phyloP scores from a whole-genome alignment of 805 yeast species.

The Zygosaccharomyces bailii region DNA sequence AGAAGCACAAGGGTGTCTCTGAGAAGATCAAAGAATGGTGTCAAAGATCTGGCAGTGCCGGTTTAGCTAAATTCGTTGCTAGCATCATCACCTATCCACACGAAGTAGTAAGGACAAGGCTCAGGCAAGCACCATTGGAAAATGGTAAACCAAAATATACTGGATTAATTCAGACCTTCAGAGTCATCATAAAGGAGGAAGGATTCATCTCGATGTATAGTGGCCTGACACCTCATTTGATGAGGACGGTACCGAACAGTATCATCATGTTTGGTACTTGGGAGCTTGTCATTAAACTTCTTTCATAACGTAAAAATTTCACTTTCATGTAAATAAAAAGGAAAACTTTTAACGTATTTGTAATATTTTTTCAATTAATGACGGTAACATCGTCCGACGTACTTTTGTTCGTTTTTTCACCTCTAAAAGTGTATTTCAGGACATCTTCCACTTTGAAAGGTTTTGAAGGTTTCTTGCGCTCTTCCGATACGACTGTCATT shows the following conservation, averaged over 20 bases:
- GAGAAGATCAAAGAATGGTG: slow-evolving; percentile 84
- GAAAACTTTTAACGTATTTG: background rate
- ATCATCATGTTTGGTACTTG: slow-evolving; percentile 99
- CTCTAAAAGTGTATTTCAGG: slow-evolving; percentile 46
- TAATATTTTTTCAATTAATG: slow-evolving; percentile 5
- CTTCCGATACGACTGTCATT: slow-evolving; percentile 16
- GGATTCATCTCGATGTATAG: slow-evolving; percentile 94
- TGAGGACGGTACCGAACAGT: slow-evolving; percentile 96
- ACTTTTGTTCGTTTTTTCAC: slow-evolving; percentile 25
- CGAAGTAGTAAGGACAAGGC: slow-evolving; percentile 92
- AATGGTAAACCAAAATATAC: slow-evolving; percentile 83
- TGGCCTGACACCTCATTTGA: slow-evolving; percentile 93
- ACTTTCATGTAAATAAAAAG: slow-evolving; percentile 10
- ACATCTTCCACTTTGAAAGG: slow-evolving; percentile 40
- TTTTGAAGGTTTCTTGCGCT: slow-evolving; percentile 23
- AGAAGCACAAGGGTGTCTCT: slow-evolving; percentile 39
- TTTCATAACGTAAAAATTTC: slow-evolving; percentile 37
- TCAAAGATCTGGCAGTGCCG: slow-evolving; percentile 96
- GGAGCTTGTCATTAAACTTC: slow-evolving; percentile 73
- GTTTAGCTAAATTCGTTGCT: slow-evolving; percentile 91
- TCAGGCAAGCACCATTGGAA: slow-evolving; percentile 87
- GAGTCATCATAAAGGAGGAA: slow-evolving; percentile 81
- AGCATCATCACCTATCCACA: slow-evolving; percentile 94
- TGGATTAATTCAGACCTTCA: slow-evolving; percentile 85
- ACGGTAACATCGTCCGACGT: slow-evolving; percentile 7